A percentile compares a stretch with the other conserved stretches of the same genome.
Evolutionary conservation across 2,329 filamentous ascomycete genomes (phyloP).

Genomic region (Aspergillus versicolor): DNA sequence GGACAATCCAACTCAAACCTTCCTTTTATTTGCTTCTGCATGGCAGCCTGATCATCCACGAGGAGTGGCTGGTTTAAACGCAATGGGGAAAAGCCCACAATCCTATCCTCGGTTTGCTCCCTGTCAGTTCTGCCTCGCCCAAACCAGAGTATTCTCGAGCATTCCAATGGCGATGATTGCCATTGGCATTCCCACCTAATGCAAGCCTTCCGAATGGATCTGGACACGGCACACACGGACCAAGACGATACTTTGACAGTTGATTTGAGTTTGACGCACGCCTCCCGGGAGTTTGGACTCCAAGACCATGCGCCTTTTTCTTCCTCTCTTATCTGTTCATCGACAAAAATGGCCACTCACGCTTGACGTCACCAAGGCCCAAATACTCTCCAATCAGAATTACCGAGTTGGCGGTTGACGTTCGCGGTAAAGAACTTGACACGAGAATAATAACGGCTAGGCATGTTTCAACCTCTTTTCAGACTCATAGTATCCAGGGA

Average conservation of each 20-base stretch:
- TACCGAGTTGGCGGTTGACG: too few relatives aligned
- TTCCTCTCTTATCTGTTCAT: background rate
- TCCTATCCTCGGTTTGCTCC: background rate
- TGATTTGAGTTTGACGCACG: background rate
- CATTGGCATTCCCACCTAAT: slow-evolving; percentile 1
- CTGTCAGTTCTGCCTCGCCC: background rate
- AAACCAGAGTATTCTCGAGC: background rate
- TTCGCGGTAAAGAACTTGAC: background rate
- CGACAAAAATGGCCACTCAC: background rate
- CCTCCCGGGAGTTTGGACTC: background rate
- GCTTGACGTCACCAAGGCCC: background rate
- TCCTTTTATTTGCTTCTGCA: slow-evolving; percentile 14
- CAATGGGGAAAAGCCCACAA: slow-evolving; percentile 10
- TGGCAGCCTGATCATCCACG: slow-evolving; percentile 20
- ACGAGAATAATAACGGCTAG: background rate
- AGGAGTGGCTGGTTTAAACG: slow-evolving; percentile 20
- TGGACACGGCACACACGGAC: slow-evolving; percentile 5
- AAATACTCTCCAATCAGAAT: background rate
- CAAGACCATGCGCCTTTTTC: background rate
- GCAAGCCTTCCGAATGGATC: slow-evolving; percentile 5
- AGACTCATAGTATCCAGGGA: too few relatives aligned
- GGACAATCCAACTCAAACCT: background rate
- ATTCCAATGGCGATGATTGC: background rate
- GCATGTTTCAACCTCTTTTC: background rate
- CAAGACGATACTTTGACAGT: background rate